These are phyloP conservation scores for Chara braunii DNA, from an alignment of 139 green algal species.

Conservation along the genomic window DNA sequence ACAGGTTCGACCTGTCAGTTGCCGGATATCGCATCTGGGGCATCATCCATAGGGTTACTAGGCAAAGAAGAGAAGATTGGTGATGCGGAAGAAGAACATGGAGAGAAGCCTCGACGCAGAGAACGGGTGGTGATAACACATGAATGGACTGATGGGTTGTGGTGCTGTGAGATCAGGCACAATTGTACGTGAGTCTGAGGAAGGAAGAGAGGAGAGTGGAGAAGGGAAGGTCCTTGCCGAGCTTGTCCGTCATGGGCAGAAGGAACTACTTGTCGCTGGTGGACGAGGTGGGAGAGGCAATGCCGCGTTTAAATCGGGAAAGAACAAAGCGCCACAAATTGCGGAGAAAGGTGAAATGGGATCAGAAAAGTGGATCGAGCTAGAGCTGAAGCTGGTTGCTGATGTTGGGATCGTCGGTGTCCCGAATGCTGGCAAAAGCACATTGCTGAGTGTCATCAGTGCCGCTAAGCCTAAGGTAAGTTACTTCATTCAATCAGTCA, in stretches of 20 bases:
- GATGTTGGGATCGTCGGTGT: slow-evolving; percentile 92
- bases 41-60: no score
- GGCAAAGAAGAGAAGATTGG: no score
- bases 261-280: slow-evolving; percentile 65
- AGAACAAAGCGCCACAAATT: slow-evolving; percentile 73
- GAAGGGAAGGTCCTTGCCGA: slow-evolving; percentile 57
- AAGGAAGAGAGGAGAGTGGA: slow-evolving; percentile 15
- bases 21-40: no score
- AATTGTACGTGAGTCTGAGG: slow-evolving; percentile 9
- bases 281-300: slow-evolving; percentile 88
- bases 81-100: no score
- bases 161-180: no score
- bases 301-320: slow-evolving; percentile 76
- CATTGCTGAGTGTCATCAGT: slow-evolving; percentile 66
- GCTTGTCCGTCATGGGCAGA: slow-evolving; percentile 53
- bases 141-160: no score
- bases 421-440: slow-evolving; percentile 89
- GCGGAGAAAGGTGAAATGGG: slow-evolving; percentile 64
- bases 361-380: slow-evolving; percentile 51
- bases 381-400: slow-evolving; percentile 88
- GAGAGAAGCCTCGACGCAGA: no score
- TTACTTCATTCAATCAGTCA: no score
- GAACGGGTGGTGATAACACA: no score
- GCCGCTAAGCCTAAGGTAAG: slow-evolving; percentile 64
- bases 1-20: no score